Evolutionary conservation across 108 stramenopile species (phyloP), one percentile per base, ranked within the genome.

Genomic region (Chaetoceros tenuissimus): DNA sequence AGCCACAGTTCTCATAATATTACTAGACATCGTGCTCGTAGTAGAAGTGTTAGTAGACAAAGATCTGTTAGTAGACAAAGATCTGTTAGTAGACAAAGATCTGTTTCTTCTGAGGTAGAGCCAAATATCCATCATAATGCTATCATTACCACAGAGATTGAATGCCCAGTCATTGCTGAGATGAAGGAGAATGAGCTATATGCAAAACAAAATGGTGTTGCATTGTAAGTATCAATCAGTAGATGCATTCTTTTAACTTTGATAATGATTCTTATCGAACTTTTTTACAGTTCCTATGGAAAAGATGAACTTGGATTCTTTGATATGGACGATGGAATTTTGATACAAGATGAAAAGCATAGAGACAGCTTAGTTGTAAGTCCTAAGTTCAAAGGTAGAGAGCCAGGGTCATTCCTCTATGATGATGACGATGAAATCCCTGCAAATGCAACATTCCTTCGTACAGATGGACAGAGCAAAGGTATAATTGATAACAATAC

Each of bases 171-270:
- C 13, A 40, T 40, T 40, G 34, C 34, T 40, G 34, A 40, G 13
- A 40, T 40, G 34, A 40, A 40, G 34, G 34, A 40, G 34, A 40
- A 40, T 40, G 34, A 40, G 34, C 34, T 40, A 40, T 40, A 40
- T 40, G 34, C 34, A 5, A 40, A 10, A 40, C 34, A 13, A 40
- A 40, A 40, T 40, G 34, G 34, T 10, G 13, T 40, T 13, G 34
- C 5, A 5, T 40, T 40, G 34, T 40, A 40, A 40, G 34, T 40
- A 13, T n/a, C n/a, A n/a, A n/a, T n/a, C n/a, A n/a, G n/a, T n/a
- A n/a, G n/a, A n/a, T n/a, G n/a, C n/a, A n/a, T n/a, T n/a, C n/a
- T n/a, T n/a, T n/a, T n/a, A n/a, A n/a, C n/a, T n/a, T n/a, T n/a
- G n/a, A n/a, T n/a, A n/a, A n/a, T n/a, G n/a, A n/a, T n/a, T n/a